Base-by-base conservation (phyloP, 164 flowering plant species). In the Santalum album region DNA sequence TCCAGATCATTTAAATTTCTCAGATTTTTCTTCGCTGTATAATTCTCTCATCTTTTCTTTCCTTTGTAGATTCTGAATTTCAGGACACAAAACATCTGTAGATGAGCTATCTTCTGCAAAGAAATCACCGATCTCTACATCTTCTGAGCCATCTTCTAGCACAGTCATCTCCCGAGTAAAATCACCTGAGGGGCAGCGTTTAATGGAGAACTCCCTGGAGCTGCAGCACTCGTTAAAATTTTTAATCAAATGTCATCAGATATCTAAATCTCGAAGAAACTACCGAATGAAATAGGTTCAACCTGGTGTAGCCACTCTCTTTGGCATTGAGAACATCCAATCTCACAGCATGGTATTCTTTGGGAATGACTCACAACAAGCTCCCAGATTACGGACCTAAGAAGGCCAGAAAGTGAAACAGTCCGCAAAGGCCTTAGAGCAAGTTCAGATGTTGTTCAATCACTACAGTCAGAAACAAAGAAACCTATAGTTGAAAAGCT, bases 1-100 rank as follows among this genome's bases (percentile, higher is more conserved):
- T 87, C 96, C 94, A 83, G 52, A 90, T 73, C 90, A 95, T 62
- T 77, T 82, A 56, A 82, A 54, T 62, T 73, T 80, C 60, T 77
- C 84, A 35, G 72, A 48, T 64, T 69, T 71, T 56, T 78, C 71
- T 42, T 52, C 79, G 65, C 75, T 60, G 16, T 51, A 54, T 40
- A 72, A 48, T 53, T 64, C 79, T 66, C 60, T 80, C 53, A 72
- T 44, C 62, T 68, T 83, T 62, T 77, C 82, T 69, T 75, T 79
- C 75, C 75, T 82, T 62, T 81, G 90, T 21, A 72, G 57, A 56
- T 67, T 66, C 60, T 73, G 21, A 48, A 79, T 32, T 49, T 78
- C 81, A 53, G 78, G 60, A 54, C 80, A 71, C 25, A 81, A 54
- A 27, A 56, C 66, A 53, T 53, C 73, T 63, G 24, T 49, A 6